A percentile compares a stretch with the other conserved stretches of the same genome.
Conservation (phyloP, 2,329 filamentous ascomycete species). For the Phaeomoniella chlamydospora region DNA sequence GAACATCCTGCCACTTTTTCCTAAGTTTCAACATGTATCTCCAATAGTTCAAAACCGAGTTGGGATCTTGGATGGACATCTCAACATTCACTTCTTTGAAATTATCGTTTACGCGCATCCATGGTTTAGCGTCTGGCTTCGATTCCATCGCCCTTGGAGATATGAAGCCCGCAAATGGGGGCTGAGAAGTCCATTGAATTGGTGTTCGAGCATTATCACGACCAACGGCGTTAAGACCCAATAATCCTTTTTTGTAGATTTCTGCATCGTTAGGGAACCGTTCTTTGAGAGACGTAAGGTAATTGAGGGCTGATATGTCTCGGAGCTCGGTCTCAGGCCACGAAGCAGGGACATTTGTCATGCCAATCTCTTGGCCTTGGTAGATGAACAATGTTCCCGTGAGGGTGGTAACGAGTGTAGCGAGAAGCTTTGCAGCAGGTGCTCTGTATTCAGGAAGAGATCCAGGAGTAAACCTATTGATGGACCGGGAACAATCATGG, state of each 20-base stretch:
- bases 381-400: slow-evolving; percentile 39
- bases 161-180: slow-evolving; percentile 50
- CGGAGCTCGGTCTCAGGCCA: slow-evolving; percentile 28
- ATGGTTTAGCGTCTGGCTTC: slow-evolving; percentile 36
- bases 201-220: slow-evolving; percentile 58
- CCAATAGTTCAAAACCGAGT: slow-evolving; percentile 49
- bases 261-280: slow-evolving; percentile 14
- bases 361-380: slow-evolving; percentile 44
- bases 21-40: slow-evolving; percentile 42
- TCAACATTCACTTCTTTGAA: slow-evolving; percentile 49
- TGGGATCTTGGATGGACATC: slow-evolving; percentile 19
- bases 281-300: too few relatives aligned
- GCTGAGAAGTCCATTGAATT: slow-evolving; percentile 51
- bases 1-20: slow-evolving; percentile 45
- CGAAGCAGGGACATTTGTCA: slow-evolving; percentile 34
- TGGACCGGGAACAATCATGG: slow-evolving; percentile 43
- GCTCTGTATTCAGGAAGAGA: slow-evolving; percentile 28
- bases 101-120: slow-evolving; percentile 57
- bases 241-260: slow-evolving; percentile 23
- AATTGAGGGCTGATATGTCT: slow-evolving; percentile 19
- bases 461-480: neutral
- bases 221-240: slow-evolving; percentile 39
- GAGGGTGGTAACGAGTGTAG: slow-evolving; percentile 41
- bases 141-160: too few relatives aligned
- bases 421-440: slow-evolving; percentile 44